These are phyloP conservation scores for Aspergillus taichungensis DNA, from an alignment of 495 filamentous ascomycete species.

Conservation along the genomic window DNA sequence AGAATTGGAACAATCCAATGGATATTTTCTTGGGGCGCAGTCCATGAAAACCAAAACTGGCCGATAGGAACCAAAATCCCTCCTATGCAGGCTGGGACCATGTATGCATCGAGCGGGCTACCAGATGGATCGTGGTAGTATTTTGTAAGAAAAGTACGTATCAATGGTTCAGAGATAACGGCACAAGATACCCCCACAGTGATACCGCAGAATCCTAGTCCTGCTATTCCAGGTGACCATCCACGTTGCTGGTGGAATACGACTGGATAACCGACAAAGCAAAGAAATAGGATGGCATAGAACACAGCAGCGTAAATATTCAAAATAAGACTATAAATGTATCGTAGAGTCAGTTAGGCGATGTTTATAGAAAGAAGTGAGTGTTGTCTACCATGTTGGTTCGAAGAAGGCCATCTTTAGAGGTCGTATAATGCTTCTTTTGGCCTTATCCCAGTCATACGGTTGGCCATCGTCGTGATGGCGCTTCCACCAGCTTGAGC, in stretches of 20 bases:
- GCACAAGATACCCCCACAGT: constrained; percentile 56
- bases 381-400: too few relatives aligned
- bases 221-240: constrained; percentile 56
- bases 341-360: constrained; percentile 34
- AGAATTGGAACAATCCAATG: constrained; percentile 69
- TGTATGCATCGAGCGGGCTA: constrained; percentile 63
- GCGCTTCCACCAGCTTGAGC: constrained; percentile 57
- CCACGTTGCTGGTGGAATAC: constrained; percentile 61
- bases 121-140: constrained; percentile 57
- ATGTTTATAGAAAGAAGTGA: constrained; percentile 7
- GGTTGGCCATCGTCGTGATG: constrained; percentile 42
- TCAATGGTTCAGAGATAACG: constrained; percentile 55
- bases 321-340: constrained; percentile 53
- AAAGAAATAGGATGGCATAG: constrained; percentile 68
- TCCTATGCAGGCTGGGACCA: constrained; percentile 58
- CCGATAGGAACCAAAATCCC: constrained; percentile 56
- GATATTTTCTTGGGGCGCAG: constrained; percentile 51
- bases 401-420: too few relatives aligned
- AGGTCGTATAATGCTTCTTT: too few relatives aligned
- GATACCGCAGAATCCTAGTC: constrained; percentile 67
- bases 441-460: constrained; percentile 20
- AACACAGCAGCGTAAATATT: constrained; percentile 56
- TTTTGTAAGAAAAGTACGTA: constrained; percentile 57
- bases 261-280: constrained; percentile 72
- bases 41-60: constrained; percentile 73